Conservation (phyloP, 1,284 basidiomycete genomes). For the Trichosporon sp. region DNA sequence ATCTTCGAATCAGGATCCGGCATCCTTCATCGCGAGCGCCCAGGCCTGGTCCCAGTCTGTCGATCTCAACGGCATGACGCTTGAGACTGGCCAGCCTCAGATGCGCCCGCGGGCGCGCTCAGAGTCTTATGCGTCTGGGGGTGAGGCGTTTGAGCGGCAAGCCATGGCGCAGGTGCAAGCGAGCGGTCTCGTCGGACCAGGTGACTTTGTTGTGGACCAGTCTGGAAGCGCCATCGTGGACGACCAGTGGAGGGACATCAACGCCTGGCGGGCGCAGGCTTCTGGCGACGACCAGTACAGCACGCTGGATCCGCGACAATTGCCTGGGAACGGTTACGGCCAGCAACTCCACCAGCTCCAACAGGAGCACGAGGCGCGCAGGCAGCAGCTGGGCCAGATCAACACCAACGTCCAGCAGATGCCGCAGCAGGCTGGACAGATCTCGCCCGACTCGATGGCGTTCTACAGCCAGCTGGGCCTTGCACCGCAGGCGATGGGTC, state of each 20-base stretch:
- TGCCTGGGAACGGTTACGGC: conserved; percentile 26
- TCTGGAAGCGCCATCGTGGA: conserved; percentile 1
- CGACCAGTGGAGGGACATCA: conserved; percentile 17
- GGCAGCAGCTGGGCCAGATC: conserved; percentile 13
- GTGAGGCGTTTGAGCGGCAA: conserved; percentile 31
- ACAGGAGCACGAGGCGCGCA: conserved; percentile 3
- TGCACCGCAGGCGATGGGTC: background rate
- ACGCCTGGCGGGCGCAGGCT: conserved; percentile 20
- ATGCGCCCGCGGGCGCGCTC: conserved; percentile 39
- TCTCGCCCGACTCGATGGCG: conserved; percentile 40
- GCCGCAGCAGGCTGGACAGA: conserved; percentile 25
- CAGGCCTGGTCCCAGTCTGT: conserved; percentile 11
- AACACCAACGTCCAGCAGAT: conserved; percentile 10
- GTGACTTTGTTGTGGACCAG: background rate
- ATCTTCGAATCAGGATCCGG: background rate
- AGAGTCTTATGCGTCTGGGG: conserved; percentile 35
- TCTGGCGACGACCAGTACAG: background rate
- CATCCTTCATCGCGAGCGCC: conserved; percentile 1
- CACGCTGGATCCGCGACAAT: conserved; percentile 38
- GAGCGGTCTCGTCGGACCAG: background rate
- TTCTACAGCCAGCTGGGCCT: conserved; percentile 37
- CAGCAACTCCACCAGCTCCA: conserved; percentile 21
- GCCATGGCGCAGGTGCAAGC: conserved; percentile 8
- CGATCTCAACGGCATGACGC: conserved; percentile 1
- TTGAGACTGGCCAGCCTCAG: conserved; percentile 2